Conservation (phyloP, 108 stramenopile genomes). For the Skeletonema potamos region DNA sequence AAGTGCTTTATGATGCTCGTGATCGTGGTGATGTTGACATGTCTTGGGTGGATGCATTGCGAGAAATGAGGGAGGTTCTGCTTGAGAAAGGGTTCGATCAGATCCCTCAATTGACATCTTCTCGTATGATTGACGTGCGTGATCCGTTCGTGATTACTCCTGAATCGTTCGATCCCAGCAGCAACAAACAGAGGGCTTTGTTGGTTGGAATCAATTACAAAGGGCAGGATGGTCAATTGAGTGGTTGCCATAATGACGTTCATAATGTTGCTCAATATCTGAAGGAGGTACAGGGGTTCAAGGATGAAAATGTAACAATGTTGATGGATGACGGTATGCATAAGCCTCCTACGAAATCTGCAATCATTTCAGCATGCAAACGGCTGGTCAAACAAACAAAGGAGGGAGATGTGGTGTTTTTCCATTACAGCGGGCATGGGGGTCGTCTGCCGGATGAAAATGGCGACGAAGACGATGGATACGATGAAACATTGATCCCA, state of each 20-base stretch:
- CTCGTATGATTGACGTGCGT: conserved; percentile 71
- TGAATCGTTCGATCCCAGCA: conserved; percentile 30
- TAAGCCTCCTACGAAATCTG: conserved; percentile 64
- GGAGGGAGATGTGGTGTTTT: conserved; percentile 76
- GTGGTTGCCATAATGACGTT: conserved; percentile 88
- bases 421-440: conserved; percentile 85
- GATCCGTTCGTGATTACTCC: conserved; percentile 46
- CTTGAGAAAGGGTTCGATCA: conserved; percentile 63
- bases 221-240: conserved; percentile 75
- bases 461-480: conserved; percentile 70
- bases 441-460: conserved; percentile 58
- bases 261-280: conserved; percentile 73
- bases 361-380: conserved; percentile 79
- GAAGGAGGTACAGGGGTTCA: conserved; percentile 76
- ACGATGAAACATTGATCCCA: conserved; percentile 90
- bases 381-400: conserved; percentile 70
- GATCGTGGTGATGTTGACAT: conserved; percentile 42
- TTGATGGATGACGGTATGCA: conserved; percentile 90
- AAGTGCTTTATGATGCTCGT: conserved; percentile 64
- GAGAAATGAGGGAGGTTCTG: conserved; percentile 65
- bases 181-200: conserved; percentile 62
- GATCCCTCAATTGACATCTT: conserved; percentile 79
- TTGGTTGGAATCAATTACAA: conserved; percentile 93
- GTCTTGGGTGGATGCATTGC: conserved; percentile 78
- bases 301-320: conserved; percentile 75